Evolutionary conservation across 805 yeast species (phyloP).

Genomic region (Phaffomyces opuntiae): DNA sequence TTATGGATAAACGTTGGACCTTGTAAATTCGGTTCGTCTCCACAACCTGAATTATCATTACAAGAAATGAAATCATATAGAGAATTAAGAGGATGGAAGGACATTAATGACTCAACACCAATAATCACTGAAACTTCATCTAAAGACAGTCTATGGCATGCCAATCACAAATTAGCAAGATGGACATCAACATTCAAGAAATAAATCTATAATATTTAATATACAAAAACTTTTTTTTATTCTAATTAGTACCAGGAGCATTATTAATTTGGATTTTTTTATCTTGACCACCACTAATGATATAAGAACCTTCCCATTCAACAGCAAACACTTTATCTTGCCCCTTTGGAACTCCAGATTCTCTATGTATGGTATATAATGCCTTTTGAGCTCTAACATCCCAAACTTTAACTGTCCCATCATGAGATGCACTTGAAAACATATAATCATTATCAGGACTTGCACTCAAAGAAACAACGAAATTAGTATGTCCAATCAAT

Average conservation of each 20-base stretch:
- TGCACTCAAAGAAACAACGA: slow-evolving; percentile 72
- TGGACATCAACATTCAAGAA: slow-evolving; percentile 8
- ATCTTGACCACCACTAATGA: slow-evolving; percentile 91
- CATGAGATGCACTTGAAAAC: slow-evolving; percentile 91
- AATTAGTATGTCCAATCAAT: slow-evolving; percentile 83
- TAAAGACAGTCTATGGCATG: slow-evolving; percentile 69
- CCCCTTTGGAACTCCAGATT: slow-evolving; percentile 40
- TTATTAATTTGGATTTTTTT: slow-evolving; percentile 83
- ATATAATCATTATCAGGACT: slow-evolving; percentile 74
- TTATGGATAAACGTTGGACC: slow-evolving; percentile 93
- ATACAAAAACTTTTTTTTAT: not conserved
- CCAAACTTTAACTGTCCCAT: slow-evolving; percentile 94
- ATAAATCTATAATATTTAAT: not conserved
- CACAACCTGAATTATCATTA: slow-evolving; percentile 63
- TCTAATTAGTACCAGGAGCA: slow-evolving; percentile 21
- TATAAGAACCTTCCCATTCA: slow-evolving; percentile 77
- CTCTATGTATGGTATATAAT: slow-evolving; percentile 76
- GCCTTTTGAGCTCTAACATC: slow-evolving; percentile 83
- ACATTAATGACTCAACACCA: slow-evolving; percentile 29
- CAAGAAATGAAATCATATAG: slow-evolving; percentile 59
- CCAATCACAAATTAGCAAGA: slow-evolving; percentile 48
- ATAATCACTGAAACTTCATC: slow-evolving; percentile 38
- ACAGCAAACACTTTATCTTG: slow-evolving; percentile 75
- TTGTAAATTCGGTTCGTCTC: slow-evolving; percentile 81
- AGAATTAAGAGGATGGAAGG: slow-evolving; percentile 56